Evolutionary conservation across 345 rosid species (phyloP), one percentile per base, ranked within the genome.

Genomic region (Ceriops decandra): DNA sequence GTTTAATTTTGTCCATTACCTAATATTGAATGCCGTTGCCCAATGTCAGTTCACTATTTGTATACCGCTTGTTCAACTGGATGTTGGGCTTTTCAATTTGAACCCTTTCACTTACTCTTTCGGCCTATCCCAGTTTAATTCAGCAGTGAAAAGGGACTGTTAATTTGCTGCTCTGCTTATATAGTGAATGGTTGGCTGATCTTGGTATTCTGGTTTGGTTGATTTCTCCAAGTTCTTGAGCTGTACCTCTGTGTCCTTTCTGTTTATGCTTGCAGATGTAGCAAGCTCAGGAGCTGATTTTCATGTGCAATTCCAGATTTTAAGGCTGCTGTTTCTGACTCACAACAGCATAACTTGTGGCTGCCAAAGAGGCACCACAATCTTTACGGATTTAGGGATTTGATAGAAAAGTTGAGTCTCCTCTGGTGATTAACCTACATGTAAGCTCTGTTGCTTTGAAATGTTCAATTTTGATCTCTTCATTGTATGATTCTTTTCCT

Each of bases 251-350:
- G 11, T 26, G 6, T 7, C 7, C 22, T 57, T 7, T 13, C 22
- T 61, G 60, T 60, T 15, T 65, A 68, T 42, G 49, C 5, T 42
- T 42, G 49, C 84, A 83, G 86, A 83, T 77, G 66, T 83, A 78
- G 84, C 19, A 54, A 54, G 17, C 31, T 64, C 59, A 17, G 28
- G 30, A 8, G 70, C 66, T 27, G 33, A 56, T 26, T 31, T 19
- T 59, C 15, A 31, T 17, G 51, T 19, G 36, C 56, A 60, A 63
- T 46, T 61, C 27, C 8, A 31, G 57, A 59, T 26, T 52, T 60
- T 52, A 21, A 64, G 77, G 75, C 75, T 68, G 72, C 71, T 61
- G 59, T 64, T 67, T 47, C 72, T 57, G 69, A 67, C 67, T 68
- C 63, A 3, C 58, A 71, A 58, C 73, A 77, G 42, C 76, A n/a